Evolutionary conservation across 441 rosid genomes (phyloP), one percentile per base, ranked within the genome.

Genomic region (Brassica balearica): DNA sequence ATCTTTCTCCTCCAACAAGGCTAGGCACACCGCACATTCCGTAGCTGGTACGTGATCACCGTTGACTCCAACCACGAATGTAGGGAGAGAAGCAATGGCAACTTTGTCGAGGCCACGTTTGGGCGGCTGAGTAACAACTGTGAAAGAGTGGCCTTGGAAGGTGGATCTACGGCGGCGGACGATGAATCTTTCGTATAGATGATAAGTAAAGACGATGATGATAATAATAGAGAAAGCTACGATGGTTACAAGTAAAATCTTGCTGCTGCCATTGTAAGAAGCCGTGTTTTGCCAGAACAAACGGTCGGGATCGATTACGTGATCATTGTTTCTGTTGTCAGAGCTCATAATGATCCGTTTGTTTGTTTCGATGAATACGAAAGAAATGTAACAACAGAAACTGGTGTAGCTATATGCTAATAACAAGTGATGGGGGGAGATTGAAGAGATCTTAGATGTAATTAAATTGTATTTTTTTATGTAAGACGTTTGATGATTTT

Each of bases 21-120:
- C 78, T 60, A 89, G 61, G 66, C 93, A 89, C 46, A 89, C 90
- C 1, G 87, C 6, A 60, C 91, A 88, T 81, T 90, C 93, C 9
- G 20, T 79, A 58, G 46, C 62, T 1, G 64, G 67, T n/a, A 5
- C 72, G 36, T 75, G 48, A 8, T 78, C 72, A 19, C 7, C 34
- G 60, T 73, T 60, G 72, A 34, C 68, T 12, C 69, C 78, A 81
- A 86, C 84, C 3, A 81, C 77, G 15, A 86, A 84, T 0, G 65
- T 66, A 11, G 93, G 91, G 19, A 89, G 79, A 43, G 84, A 76
- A 65, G 86, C 85, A 48, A 88, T 84, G 76, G 80, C 74, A 10
- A 65, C 17, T 1, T 83, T 84, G 72, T 83, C 82, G 23, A 89
- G 88, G 15, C 93, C 91, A 15, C 83, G 48, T 81, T 84, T 82